Evolutionary conservation across 2,329 filamentous ascomycete species (phyloP).

Genomic region (Trichoderma aggressivum): DNA sequence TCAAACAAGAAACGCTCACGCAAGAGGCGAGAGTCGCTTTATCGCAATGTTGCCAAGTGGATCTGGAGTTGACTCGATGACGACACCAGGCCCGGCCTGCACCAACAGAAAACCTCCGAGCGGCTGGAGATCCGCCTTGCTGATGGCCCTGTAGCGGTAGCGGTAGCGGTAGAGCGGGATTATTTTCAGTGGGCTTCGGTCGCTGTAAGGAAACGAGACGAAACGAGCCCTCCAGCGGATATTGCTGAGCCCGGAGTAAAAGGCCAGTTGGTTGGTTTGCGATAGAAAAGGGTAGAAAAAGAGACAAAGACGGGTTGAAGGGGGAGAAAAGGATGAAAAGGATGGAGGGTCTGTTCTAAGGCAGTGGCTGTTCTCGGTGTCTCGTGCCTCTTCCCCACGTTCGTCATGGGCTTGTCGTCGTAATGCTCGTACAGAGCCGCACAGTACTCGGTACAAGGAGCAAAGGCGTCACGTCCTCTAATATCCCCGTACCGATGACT

Average conservation of each 20-base stretch:
- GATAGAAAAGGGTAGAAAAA: neutral
- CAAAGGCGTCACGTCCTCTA: neutral
- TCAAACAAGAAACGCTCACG: neutral
- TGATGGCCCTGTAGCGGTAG: neutral
- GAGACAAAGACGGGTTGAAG: too few relatives aligned
- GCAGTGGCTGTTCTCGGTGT: neutral
- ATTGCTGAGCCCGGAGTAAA: neutral
- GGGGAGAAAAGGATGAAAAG: neutral
- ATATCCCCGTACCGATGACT: neutral
- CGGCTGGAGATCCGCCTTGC: neutral
- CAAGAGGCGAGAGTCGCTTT: neutral
- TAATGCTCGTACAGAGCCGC: neutral
- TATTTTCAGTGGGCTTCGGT: neutral
- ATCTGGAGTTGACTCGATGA: slow-evolving; percentile 6
- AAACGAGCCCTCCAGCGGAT: neutral
- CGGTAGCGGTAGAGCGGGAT: neutral
- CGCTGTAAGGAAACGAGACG: neutral
- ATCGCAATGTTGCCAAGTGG: slow-evolving; percentile 8
- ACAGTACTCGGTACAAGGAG: neutral
- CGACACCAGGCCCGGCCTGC: neutral
- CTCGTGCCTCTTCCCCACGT: slow-evolving; percentile 16
- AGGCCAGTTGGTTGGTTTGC: neutral
- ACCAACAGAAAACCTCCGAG: slow-evolving; percentile 12
- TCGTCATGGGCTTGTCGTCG: neutral
- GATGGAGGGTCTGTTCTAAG: neutral